Percentiles rank a stretch among this genome's conserved stretches.
phyloP scores from a whole-genome alignment of 805 yeast species.

The Saccharomycopsis fermentans region DNA sequence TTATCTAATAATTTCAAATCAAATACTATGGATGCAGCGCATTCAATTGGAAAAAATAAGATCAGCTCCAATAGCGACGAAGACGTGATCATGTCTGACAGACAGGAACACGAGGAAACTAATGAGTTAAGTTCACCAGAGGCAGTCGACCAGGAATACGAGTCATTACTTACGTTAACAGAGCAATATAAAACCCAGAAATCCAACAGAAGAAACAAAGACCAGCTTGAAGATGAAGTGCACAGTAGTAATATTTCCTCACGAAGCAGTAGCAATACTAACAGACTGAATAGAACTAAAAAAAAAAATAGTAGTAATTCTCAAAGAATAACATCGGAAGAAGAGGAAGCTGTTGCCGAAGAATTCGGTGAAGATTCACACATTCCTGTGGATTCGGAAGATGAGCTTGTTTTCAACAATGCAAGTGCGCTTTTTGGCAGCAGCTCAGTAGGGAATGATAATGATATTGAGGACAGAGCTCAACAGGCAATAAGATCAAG shows the following conservation, averaged over 20 bases:
- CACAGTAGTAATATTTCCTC: neutral
- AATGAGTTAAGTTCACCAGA: neutral
- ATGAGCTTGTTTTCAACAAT: neutral
- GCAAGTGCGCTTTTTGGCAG: neutral
- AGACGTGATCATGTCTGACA: neutral
- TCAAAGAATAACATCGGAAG: constrained; percentile 17
- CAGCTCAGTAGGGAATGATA: neutral
- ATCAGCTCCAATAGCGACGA: neutral
- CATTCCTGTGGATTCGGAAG: constrained; percentile 5
- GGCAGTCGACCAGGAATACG: constrained; percentile 2
- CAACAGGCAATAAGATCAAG: constrained; percentile 13
- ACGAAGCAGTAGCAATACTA: neutral
- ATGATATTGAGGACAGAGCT: neutral
- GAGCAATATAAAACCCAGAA: constrained; percentile 28
- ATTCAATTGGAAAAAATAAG: neutral
- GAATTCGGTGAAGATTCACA: neutral
- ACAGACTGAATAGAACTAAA: constrained; percentile 15
- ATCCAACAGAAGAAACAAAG: constrained; percentile 22
- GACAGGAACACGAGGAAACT: neutral
- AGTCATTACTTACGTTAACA: constrained; percentile 28
- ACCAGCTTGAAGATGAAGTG: neutral
- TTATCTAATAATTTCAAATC: too few species aligned
- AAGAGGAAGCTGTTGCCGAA: neutral
- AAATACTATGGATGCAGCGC: neutral
- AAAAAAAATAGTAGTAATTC: constrained; percentile 19